These are phyloP conservation scores for Lathyrus oleraceus DNA, from an alignment of 306 rosid species.

Conservation along the genomic window DNA sequence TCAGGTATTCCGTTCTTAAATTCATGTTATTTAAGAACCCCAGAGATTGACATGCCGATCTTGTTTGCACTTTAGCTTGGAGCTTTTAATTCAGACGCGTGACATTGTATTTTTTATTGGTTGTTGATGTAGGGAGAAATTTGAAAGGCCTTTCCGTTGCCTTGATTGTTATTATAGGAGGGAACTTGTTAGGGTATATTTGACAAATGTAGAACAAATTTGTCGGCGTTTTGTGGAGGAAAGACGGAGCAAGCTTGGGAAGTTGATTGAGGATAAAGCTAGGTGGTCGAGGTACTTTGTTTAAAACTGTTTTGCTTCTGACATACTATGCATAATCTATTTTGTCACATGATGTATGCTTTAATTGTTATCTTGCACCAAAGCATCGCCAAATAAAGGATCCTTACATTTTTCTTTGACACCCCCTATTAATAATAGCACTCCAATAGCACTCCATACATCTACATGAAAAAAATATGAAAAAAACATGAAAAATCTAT, in stretches of 20 bases:
- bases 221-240: constrained; percentile 99
- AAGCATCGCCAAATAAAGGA: constrained; percentile 19
- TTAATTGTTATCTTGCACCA: background rate
- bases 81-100: constrained; percentile 30
- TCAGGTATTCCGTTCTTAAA: constrained; percentile 61
- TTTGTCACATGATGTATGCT: constrained; percentile 8
- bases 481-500: background rate
- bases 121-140: constrained; percentile 75
- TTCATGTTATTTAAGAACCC: constrained; percentile 4
- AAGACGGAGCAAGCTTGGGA: constrained; percentile 87
- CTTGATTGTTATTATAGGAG: constrained; percentile 98
- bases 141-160: constrained; percentile 96
- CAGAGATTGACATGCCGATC: background rate
- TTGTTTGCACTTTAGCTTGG: background rate
- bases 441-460: constrained; percentile 2
- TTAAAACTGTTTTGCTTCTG: constrained; percentile 17
- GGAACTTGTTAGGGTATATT: constrained; percentile 98
- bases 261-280: constrained; percentile 90
- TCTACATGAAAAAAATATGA: too few relatives aligned
- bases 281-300: constrained; percentile 90
- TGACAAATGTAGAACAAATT: constrained; percentile 96
- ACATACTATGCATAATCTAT: background rate
- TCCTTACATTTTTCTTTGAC: constrained; percentile 7
- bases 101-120: constrained; percentile 25
- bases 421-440: constrained; percentile 1